phyloP scores from a whole-genome alignment of 1,284 basidiomycete genomes.

The Cryptococcus sp. region DNA sequence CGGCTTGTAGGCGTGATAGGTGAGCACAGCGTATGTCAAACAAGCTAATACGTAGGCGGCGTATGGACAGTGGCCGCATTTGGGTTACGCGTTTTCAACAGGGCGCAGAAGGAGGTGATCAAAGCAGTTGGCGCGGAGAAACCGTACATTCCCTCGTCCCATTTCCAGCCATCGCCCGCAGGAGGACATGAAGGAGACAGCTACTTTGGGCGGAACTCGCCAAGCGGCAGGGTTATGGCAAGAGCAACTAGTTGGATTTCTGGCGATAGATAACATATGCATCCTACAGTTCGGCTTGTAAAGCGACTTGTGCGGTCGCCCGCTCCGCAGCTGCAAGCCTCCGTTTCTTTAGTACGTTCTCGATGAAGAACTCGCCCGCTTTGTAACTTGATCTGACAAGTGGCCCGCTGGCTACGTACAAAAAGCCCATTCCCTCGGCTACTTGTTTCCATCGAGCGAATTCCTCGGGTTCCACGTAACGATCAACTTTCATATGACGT shows the following conservation, averaged over 20 bases:
- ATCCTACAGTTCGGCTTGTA: background rate
- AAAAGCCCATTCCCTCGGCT: conserved; percentile 91
- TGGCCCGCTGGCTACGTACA: conserved; percentile 96
- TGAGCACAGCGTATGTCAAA: conserved; percentile 16
- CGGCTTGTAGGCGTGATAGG: conserved; percentile 58
- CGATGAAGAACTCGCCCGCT: conserved; percentile 90
- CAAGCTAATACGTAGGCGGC: conserved; percentile 37
- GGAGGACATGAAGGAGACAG: conserved; percentile 3
- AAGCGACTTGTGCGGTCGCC: conserved; percentile 38
- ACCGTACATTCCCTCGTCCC: conserved; percentile 38
- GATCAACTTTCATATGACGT: conserved; percentile 97
- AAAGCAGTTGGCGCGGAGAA: conserved; percentile 39
- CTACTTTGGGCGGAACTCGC: conserved; percentile 13
- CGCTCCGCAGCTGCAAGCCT: conserved; percentile 42
- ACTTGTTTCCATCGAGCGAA: conserved; percentile 88
- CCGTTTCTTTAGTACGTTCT: conserved; percentile 69
- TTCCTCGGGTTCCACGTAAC: conserved; percentile 90
- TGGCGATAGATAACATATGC: background rate
- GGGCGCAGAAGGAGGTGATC: conserved; percentile 49
- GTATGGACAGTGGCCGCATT: conserved; percentile 55
- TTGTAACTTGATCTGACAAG: conserved; percentile 96
- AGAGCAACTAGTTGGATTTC: conserved; percentile 21
- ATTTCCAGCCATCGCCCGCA: conserved; percentile 13
- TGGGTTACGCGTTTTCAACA: conserved; percentile 49
- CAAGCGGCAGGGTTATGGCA: conserved; percentile 6